Evolutionary conservation across 129 eudicot species (phyloP).

Genomic region (Flaveria ramosissima): DNA sequence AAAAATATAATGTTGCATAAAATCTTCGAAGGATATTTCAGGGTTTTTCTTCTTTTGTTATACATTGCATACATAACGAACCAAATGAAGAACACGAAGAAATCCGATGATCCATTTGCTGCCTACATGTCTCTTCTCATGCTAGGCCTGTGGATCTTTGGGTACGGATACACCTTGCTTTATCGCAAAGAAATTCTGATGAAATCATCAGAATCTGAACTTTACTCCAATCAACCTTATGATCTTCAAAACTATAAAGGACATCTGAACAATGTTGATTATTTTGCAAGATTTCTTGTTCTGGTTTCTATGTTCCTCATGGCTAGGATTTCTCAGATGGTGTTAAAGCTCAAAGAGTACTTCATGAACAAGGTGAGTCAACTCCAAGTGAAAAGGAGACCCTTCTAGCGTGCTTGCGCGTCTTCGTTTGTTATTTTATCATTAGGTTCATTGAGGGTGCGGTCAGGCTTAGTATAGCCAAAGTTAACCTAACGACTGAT

Average conservation of each 20-base stretch:
- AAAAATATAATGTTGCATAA: conserved; percentile 29
- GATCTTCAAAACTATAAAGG: conserved; percentile 28
- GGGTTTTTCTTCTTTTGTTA: conserved; percentile 31
- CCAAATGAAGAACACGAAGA: conserved; percentile 36
- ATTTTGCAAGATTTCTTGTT: conserved; percentile 29
- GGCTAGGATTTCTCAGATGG: conserved; percentile 26
- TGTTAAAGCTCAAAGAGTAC: conserved; percentile 29
- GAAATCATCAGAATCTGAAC: conserved; percentile 23
- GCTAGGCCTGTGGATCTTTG: conserved; percentile 27
- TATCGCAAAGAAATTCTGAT: conserved; percentile 13
- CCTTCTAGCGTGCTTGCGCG: not conserved
- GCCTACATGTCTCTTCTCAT: conserved; percentile 30
- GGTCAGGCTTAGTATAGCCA: not conserved
- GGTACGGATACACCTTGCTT: conserved; percentile 24
- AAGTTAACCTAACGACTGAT: conserved; percentile 14
- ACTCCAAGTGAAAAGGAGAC: conserved; percentile 35
- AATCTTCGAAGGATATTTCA: conserved; percentile 37
- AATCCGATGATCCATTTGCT: conserved; percentile 21
- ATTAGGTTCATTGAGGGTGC: not conserved
- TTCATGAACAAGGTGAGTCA: conserved; percentile 15
- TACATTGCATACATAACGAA: conserved; percentile 14
- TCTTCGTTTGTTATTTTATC: conserved; percentile 1
- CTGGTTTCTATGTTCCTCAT: conserved; percentile 33
- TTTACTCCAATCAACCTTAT: conserved; percentile 25
- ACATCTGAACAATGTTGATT: conserved; percentile 23